Conservation (phyloP, 2,329 filamentous ascomycete genomes). For the Sclerotinia subarctica region DNA sequence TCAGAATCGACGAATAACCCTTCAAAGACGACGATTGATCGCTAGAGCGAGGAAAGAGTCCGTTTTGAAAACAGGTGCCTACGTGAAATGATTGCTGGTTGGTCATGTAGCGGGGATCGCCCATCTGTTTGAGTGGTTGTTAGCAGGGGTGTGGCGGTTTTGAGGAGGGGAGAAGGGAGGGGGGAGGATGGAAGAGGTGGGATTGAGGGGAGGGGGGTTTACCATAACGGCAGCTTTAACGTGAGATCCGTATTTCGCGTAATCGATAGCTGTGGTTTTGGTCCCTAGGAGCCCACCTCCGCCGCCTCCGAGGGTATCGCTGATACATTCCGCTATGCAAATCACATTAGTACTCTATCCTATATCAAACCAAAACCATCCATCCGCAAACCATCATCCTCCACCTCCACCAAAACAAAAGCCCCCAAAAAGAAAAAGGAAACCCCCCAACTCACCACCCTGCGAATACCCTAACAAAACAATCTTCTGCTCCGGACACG, state of each 20-base stretch:
- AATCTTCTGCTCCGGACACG: constrained; percentile 6
- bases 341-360: not conserved
- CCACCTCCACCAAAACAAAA: too few relatives aligned
- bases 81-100: not conserved
- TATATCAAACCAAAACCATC: too few relatives aligned
- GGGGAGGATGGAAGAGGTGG: not conserved
- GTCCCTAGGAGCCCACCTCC: not conserved
- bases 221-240: constrained; percentile 1
- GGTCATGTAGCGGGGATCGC: constrained; percentile 8
- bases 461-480: constrained; percentile 7
- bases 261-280: not conserved
- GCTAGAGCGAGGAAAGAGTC: not conserved
- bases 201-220: too few relatives aligned
- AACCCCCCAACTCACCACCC: not conserved
- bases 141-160: not conserved
- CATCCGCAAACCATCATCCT: too few relatives aligned
- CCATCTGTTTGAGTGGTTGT: not conserved
- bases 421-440: too few relatives aligned
- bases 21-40: not conserved
- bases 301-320: not conserved
- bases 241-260: not conserved
- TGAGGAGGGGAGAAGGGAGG: too few relatives aligned
- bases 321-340: not conserved
- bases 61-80: constrained; percentile 14
- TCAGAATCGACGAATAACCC: not conserved